These are phyloP conservation scores for Antarctomyces pellizariae DNA, from an alignment of 495 filamentous ascomycete species.

Conservation along the genomic window DNA sequence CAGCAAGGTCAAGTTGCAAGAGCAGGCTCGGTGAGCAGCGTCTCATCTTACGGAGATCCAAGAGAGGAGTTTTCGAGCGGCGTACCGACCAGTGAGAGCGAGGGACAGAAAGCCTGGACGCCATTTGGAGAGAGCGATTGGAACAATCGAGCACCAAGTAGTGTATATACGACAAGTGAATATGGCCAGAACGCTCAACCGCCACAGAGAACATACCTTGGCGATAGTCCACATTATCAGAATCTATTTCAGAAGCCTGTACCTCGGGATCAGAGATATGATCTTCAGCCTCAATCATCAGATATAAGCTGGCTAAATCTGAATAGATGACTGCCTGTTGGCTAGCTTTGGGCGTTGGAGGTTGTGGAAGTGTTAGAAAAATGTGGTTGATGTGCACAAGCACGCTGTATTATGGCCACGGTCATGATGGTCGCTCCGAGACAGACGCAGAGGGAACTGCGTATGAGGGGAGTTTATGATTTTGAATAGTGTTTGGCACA, in stretches of 20 bases:
- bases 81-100: constrained; percentile 26
- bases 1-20: constrained; percentile 38
- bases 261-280: constrained; percentile 12
- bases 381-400: too few species aligned
- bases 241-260: constrained; percentile 10
- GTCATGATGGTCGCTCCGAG: too few species aligned
- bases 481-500: too few species aligned
- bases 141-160: constrained; percentile 27
- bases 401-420: too few species aligned
- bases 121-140: constrained; percentile 19
- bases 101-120: constrained; percentile 26
- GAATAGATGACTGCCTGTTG: too few species aligned
- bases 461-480: too few species aligned
- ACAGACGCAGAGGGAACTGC: too few species aligned
- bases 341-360: too few species aligned
- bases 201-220: constrained; percentile 16
- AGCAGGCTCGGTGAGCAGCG: constrained; percentile 28
- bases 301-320: constrained; percentile 70
- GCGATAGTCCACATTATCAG: constrained; percentile 11
- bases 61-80: constrained; percentile 23
- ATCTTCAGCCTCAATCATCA: constrained; percentile 16
- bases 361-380: too few species aligned
- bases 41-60: constrained; percentile 26
- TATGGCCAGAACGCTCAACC: constrained; percentile 17
- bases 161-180: constrained; percentile 32